Evolutionary conservation across 805 yeast genomes (phyloP), one percentile per base, ranked within the genome.

Genomic region (Starmerella asiatica): DNA sequence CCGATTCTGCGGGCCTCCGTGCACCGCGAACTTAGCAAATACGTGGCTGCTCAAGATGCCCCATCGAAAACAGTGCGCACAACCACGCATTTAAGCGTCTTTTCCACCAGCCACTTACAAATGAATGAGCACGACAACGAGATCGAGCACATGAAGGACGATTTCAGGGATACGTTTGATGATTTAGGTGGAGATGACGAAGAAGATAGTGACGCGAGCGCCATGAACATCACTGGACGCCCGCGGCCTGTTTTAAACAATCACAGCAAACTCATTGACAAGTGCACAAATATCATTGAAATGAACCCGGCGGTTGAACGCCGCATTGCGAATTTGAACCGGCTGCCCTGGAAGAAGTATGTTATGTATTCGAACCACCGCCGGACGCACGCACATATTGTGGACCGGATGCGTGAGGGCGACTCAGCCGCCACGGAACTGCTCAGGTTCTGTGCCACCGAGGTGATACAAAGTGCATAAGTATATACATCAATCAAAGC

Each of bases 361-460:
- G 79, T 88, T 0, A 76, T 76, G 2, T 75, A 73, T 49, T 65
- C 84, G 34, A 76, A 75, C 43, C 70, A 79, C 17, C 65, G 76
- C 54, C 82, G 85, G 56, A 76, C 95, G 0, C 97, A 86, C 55
- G 94, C 80, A 41, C 79, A 79, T 1, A 80, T 86, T 38, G 79
- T 84, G 20, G 83, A 86, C n/a, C 67, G 96, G 8, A 42, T 53
- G 14, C 33, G 49, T 23, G 39, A 43, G 29, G 49, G 34, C 6
- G 15, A 49, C 8, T 52, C 55, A 14, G 55, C 51, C 34, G 63
- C 61, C 1, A 42, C 45, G 6, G 45, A 42, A 30, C 30, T 54
- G 21, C 34, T 54, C 23, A 42, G 38, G 24, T 50, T 50, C 34
- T 58, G 40, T 34, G 51, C 47, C 6, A 28, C 29, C 3, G 24